These are phyloP conservation scores for Passalora sequoiae DNA, from an alignment of 2,329 filamentous ascomycete genomes.

Conservation along the genomic window DNA sequence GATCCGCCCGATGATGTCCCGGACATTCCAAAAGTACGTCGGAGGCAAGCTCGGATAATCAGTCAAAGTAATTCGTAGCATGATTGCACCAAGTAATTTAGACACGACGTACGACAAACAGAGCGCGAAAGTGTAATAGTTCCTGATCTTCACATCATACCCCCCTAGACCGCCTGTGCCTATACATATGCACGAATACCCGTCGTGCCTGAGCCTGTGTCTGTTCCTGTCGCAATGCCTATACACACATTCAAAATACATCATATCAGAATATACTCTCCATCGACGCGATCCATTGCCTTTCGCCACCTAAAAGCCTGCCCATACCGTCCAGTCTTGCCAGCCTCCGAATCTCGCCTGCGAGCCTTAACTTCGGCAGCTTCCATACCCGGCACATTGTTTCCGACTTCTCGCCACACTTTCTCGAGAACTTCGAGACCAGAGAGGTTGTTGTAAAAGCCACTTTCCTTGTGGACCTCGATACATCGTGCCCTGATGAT, in stretches of 20 bases:
- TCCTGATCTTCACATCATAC: no score
- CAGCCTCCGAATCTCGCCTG: constrained; percentile 25
- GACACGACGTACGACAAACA: no score
- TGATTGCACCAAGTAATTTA: no score
- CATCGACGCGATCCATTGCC: constrained; percentile 48
- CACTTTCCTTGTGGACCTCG: constrained; percentile 81
- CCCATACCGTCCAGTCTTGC: constrained; percentile 28
- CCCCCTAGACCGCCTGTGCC: no score
- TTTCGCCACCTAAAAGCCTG: constrained; percentile 47
- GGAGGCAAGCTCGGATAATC: no score
- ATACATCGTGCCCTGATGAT: constrained; percentile 75
- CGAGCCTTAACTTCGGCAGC: constrained; percentile 27
- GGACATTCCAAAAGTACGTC: no score
- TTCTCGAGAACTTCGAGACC: constrained; percentile 80
- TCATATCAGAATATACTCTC: constrained; percentile 50
- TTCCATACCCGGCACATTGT: constrained; percentile 21
- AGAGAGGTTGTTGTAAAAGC: constrained; percentile 88
- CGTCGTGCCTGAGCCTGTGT: no score
- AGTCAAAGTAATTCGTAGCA: no score
- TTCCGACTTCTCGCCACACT: constrained; percentile 57
- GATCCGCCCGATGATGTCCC: no score
- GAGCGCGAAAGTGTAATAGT: no score
- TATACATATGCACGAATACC: no score
- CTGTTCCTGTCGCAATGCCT: no score
- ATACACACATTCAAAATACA: neutral